Evolutionary conservation across 345 rosid species (phyloP).

Genomic region (Camelina neglecta): DNA sequence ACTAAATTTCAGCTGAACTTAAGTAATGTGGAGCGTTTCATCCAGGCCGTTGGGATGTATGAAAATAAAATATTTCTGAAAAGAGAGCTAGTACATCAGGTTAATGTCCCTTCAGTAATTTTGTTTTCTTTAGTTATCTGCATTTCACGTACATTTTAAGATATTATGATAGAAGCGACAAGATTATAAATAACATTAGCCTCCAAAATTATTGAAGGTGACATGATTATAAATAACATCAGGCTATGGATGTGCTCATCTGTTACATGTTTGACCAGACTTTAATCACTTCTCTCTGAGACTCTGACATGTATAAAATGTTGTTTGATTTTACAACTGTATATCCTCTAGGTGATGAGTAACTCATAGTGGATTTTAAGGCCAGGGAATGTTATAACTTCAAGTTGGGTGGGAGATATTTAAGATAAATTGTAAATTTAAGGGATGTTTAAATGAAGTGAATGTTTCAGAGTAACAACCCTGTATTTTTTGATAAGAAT

Average conservation of each 20-base stretch:
- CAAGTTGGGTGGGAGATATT: background rate
- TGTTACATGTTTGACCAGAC: background rate
- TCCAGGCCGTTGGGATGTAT: slow-evolving; percentile 84
- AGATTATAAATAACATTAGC: background rate
- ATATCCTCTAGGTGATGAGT: slow-evolving; percentile 18
- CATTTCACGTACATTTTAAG: slow-evolving; percentile 9
- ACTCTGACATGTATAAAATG: background rate
- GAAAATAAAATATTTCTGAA: slow-evolving; percentile 88
- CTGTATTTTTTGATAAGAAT: background rate
- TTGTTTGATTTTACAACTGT: background rate
- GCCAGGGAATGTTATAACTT: background rate
- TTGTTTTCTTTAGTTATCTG: slow-evolving; percentile 8
- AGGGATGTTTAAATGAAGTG: background rate
- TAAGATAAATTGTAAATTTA: slow-evolving; percentile 9
- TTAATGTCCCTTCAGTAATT: slow-evolving; percentile 29
- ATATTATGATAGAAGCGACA: slow-evolving; percentile 23
- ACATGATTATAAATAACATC: background rate
- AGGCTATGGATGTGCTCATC: background rate
- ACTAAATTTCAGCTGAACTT: slow-evolving; percentile 66
- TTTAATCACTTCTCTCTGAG: slow-evolving; percentile 2
- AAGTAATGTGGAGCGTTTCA: slow-evolving; percentile 76
- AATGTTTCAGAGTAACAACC: background rate
- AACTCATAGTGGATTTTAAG: slow-evolving; percentile 6
- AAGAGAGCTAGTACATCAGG: slow-evolving; percentile 81
- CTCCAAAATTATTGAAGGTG: no score